Base-by-base conservation (phyloP, 371 early-diverging fungal species). In the Syncephalis fuscata region DNA sequence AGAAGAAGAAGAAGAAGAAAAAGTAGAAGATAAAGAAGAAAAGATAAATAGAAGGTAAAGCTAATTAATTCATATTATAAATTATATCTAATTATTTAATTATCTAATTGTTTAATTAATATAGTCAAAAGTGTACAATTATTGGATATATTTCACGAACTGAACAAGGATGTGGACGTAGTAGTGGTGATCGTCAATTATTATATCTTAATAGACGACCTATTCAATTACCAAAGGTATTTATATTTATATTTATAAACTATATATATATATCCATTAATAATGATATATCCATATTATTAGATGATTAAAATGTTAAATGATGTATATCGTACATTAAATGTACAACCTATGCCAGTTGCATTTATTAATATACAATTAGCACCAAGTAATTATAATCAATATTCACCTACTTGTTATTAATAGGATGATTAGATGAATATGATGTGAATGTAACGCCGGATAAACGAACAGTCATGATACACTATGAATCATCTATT, bases 391-490 rank as follows among this genome's bases (percentile, higher is more conserved):
- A 59, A 56, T 36, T 46, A 15, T 14, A 20, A 8, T 24, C n/a
- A 25, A 48, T 44, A 39, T 23, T 23, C 16, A n/a, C n/a, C 8
- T 21, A 32, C 21, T 22, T 49, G 22, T 40, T 7, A 16, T 56
- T 45, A 24, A n/a, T 45, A 11, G 15, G 3, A 39, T 51, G 17
- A 22, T 24, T 53, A 59, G 67, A 61, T 46, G 51, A 54, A 11
- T 72, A 69, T 58, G 97, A 96, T 66, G 88, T 91, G 17, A 96
- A 96, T 51, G 76, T 96, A 22, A 88, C 87, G 15, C 97, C 97
- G 3, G 90, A 96, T 58, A 96, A 96, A 57, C 73, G 96, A 32
- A 89, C 85, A 0, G 68, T 94, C 3, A 66, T 88, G 48, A 49
- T 96, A 2, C 82, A 88, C 44, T 56, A 83, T 41, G 95, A 94